phyloP scores from a whole-genome alignment of 495 filamentous ascomycete species.

The Aspergillus haitiensis region DNA sequence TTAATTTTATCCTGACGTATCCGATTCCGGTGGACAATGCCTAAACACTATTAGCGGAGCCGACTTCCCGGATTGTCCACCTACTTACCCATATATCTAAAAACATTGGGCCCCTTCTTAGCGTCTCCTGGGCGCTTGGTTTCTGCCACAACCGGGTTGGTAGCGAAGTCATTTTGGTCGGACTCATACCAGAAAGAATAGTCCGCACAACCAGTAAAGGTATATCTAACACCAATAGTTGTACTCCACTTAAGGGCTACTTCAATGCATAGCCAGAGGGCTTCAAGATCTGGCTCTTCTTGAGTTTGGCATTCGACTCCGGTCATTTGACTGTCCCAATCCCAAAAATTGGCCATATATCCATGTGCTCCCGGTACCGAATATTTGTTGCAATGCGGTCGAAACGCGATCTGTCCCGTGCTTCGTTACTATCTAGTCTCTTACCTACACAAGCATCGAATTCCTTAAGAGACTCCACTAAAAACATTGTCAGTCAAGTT shows the following conservation, averaged over 20 bases:
- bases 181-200: not conserved
- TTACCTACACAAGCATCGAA: not conserved
- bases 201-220: not conserved
- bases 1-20: too few relatives aligned
- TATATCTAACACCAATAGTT: not conserved
- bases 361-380: not conserved
- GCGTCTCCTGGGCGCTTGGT: not conserved
- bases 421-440: not conserved
- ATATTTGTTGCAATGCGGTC: not conserved
- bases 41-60: not conserved
- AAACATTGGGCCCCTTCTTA: not conserved
- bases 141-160: not conserved
- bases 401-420: not conserved
- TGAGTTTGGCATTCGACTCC: not conserved
- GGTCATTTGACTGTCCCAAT: not conserved
- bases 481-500: not conserved
- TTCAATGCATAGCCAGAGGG: not conserved
- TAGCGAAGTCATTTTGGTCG: not conserved
- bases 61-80: not conserved
- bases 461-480: not conserved
- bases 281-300: not conserved
- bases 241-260: not conserved
- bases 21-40: not conserved
- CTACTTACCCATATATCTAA: not conserved
- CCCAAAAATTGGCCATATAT: not conserved